phyloP scores from a whole-genome alignment of 169 alveolate genomes.

The Plasmodium coatneyi region DNA sequence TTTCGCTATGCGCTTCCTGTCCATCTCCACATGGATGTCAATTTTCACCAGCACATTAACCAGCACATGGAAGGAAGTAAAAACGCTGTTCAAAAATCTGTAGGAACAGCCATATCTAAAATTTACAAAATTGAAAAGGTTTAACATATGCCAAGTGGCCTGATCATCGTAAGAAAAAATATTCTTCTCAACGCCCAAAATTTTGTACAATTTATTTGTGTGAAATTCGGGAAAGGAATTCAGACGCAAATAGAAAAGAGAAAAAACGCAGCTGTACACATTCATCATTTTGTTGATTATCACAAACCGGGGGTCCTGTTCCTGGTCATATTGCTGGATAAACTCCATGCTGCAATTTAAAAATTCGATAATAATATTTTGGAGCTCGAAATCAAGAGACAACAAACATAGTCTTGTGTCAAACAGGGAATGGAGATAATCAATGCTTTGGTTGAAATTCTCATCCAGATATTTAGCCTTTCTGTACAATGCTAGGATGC shows the following conservation, averaged over 20 bases:
- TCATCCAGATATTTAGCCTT: slow-evolving; percentile 49
- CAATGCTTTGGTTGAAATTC: slow-evolving; percentile 39
- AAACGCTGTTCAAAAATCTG: slow-evolving; percentile 32
- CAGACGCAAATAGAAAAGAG: slow-evolving; percentile 59
- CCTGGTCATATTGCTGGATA: not conserved
- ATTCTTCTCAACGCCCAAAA: not conserved
- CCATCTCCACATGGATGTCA: slow-evolving; percentile 2
- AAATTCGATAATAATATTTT: slow-evolving; percentile 51
- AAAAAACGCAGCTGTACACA: slow-evolving; percentile 41
- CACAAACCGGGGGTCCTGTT: not conserved
- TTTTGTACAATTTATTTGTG: slow-evolving; percentile 45
- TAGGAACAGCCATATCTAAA: slow-evolving; percentile 70
- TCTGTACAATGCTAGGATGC: slow-evolving; percentile 26
- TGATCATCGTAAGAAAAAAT: slow-evolving; percentile 37
- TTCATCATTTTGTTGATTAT: slow-evolving; percentile 48
- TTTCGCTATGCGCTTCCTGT: slow-evolving; percentile 30
- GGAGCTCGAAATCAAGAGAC: slow-evolving; percentile 35
- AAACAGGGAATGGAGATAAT: slow-evolving; percentile 59
- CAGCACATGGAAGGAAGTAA: slow-evolving; percentile 65
- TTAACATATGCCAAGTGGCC: slow-evolving; percentile 3
- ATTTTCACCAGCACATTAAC: slow-evolving; percentile 14
- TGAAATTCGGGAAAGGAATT: slow-evolving; percentile 28
- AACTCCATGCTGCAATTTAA: slow-evolving; percentile 10
- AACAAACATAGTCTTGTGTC: slow-evolving; percentile 46
- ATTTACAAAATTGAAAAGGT: slow-evolving; percentile 42